Conservation (phyloP, 179 eudicot genomes). For the Camellia oleifera region DNA sequence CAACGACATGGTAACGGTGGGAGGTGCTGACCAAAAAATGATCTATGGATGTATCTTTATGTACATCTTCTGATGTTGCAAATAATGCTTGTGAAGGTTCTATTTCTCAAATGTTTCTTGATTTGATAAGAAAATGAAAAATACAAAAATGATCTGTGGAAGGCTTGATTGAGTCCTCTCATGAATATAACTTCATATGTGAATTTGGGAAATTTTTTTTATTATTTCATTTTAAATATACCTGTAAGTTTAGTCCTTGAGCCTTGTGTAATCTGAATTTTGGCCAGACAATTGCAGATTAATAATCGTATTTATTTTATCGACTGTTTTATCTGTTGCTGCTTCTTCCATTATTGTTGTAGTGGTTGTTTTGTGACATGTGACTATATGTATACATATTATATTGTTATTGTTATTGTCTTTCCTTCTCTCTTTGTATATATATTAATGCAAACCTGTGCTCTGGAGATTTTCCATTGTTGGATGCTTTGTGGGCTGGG, state of each 20-base stretch:
- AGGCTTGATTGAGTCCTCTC: conserved; percentile 11
- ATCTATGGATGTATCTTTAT: conserved; percentile 1
- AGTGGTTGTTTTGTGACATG: not conserved
- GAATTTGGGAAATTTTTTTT: conserved; percentile 1
- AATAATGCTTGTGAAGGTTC: conserved; percentile 14
- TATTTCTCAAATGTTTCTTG: conserved; percentile 9
- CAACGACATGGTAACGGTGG: conserved; percentile 47
- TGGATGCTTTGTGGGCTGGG: not conserved
- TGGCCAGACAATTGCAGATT: not conserved
- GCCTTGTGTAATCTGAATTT: not conserved
- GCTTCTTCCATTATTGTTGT: not conserved
- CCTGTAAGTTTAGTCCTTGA: not conserved
- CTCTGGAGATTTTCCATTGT: not conserved
- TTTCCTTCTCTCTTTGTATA: not conserved
- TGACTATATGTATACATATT: too few species aligned
- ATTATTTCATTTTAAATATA: too few species aligned
- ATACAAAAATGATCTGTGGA: conserved; percentile 14
- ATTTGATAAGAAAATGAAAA: conserved; percentile 5
- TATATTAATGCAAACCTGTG: not conserved
- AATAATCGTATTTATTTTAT: not conserved
- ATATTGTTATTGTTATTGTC: not conserved
- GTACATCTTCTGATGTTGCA: conserved; percentile 30
- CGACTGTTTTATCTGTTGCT: not conserved
- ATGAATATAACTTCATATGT: not conserved
- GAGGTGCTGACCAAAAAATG: conserved; percentile 32